Percentiles rank a stretch among this genome's conserved stretches.
Evolutionary conservation across 2,329 filamentous ascomycete species (phyloP).

Genomic region (Sporothrix dimorphospora): DNA sequence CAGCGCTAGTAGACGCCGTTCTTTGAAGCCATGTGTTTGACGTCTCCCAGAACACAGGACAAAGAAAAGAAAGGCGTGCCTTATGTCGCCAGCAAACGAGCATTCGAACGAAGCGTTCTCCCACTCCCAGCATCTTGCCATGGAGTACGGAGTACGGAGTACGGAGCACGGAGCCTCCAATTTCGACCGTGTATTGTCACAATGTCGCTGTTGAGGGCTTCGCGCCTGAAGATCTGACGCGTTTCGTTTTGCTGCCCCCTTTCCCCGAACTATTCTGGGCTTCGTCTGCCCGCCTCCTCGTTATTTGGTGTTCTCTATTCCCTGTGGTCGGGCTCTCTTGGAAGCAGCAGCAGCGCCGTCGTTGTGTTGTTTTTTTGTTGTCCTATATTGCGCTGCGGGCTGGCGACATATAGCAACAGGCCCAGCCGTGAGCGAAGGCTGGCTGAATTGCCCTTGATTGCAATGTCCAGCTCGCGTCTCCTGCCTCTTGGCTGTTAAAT

Average conservation of each 20-base stretch:
- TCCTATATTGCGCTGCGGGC: neutral
- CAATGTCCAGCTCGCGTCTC: neutral
- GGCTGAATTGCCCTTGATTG: neutral
- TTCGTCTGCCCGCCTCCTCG: neutral
- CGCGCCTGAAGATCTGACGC: neutral
- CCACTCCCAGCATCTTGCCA: no score
- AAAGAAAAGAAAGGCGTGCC: neutral
- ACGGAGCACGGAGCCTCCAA: neutral
- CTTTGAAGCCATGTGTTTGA: neutral
- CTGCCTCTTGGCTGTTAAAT: neutral
- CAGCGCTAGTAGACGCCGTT: constrained; percentile 4
- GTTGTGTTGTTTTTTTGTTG: neutral
- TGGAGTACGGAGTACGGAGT: neutral
- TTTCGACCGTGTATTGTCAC: neutral
- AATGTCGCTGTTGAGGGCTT: neutral
- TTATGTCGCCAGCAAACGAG: no score
- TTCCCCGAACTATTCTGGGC: neutral
- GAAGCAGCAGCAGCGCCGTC: neutral
- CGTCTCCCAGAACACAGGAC: neutral
- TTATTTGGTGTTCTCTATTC: neutral
- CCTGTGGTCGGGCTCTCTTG: neutral
- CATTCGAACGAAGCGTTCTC: no score
- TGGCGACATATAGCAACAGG: constrained; percentile 8
- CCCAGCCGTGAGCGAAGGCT: neutral
- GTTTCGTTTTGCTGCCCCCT: neutral